phyloP scores from a whole-genome alignment of 2,329 filamentous ascomycete species.

The Tolypocladium album region DNA sequence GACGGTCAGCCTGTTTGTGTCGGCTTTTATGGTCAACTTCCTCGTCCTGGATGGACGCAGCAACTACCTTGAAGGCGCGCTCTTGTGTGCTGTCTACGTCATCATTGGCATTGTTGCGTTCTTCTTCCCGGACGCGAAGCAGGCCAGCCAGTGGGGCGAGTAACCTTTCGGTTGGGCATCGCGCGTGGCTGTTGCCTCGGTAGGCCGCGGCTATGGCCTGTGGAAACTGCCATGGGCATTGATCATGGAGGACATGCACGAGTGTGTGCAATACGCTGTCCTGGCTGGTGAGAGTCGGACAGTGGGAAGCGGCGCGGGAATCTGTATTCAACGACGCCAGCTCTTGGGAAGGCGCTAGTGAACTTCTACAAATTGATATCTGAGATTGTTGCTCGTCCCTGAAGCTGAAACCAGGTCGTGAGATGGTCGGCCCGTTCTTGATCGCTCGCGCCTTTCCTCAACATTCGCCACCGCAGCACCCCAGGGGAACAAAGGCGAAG shows the following conservation, averaged over 20 bases:
- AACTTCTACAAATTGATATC: background rate
- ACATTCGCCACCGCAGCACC: background rate
- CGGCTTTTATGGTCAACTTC: conserved; percentile 79
- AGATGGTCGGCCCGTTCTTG: background rate
- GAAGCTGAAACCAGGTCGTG: background rate
- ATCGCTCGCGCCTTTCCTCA: background rate
- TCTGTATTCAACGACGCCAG: background rate
- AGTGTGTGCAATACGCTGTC: background rate
- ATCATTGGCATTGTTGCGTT: conserved; percentile 58
- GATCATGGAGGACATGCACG: background rate
- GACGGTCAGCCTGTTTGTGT: conserved; percentile 77
- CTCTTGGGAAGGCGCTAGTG: background rate
- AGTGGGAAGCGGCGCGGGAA: background rate
- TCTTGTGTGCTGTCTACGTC: conserved; percentile 56
- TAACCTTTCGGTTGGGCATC: background rate
- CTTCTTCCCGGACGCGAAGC: conserved; percentile 46
- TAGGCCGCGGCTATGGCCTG: background rate
- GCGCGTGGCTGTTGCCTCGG: background rate
- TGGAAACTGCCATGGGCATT: background rate
- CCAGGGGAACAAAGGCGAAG: background rate
- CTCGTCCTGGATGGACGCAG: conserved; percentile 75
- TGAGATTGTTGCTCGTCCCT: background rate
- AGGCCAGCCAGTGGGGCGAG: conserved; percentile 31
- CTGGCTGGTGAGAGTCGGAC: background rate
- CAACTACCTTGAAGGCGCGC: conserved; percentile 74